These are phyloP conservation scores for Calocybe gambosa DNA, from an alignment of 1,284 basidiomycete genomes.

Conservation along the genomic window DNA sequence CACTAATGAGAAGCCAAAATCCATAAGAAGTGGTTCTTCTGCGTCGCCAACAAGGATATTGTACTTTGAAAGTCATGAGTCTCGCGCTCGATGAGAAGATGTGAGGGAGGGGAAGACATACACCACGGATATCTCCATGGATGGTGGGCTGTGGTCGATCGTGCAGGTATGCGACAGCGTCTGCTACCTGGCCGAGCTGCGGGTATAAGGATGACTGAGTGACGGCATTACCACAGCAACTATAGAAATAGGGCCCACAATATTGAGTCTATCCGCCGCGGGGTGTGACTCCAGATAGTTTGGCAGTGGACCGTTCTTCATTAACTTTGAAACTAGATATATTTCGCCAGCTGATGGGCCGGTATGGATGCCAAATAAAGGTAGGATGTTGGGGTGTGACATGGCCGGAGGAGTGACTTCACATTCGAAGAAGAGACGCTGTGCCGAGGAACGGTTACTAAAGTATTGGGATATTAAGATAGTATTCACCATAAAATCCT, in stretches of 20 bases:
- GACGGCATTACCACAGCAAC: not conserved
- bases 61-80: not conserved
- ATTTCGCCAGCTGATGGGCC: not conserved
- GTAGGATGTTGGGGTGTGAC: slow-evolving; percentile 6
- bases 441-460: not conserved
- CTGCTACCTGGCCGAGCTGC: slow-evolving; percentile 4
- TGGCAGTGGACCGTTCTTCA: slow-evolving; percentile 5
- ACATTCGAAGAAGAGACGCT: slow-evolving; percentile 13
- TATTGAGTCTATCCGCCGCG: not conserved
- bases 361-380: slow-evolving; percentile 3
- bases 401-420: slow-evolving; percentile 3
- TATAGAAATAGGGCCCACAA: slow-evolving; percentile 3
- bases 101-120: not conserved
- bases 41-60: slow-evolving; percentile 10
- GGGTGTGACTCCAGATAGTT: slow-evolving; percentile 2
- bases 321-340: slow-evolving; percentile 7
- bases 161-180: slow-evolving; percentile 6
- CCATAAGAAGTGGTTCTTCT: slow-evolving; percentile 9
- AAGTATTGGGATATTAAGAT: not conserved
- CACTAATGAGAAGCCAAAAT: slow-evolving; percentile 7
- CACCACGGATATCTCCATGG: slow-evolving; percentile 12
- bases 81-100: too few relatives aligned
- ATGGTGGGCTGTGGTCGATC: slow-evolving; percentile 6
- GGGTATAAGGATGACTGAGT: not conserved
- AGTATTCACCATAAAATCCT: slow-evolving; percentile 3